Evolutionary conservation across 208 protist species (phyloP).

Genomic region (Leishmania amazonensis): DNA sequence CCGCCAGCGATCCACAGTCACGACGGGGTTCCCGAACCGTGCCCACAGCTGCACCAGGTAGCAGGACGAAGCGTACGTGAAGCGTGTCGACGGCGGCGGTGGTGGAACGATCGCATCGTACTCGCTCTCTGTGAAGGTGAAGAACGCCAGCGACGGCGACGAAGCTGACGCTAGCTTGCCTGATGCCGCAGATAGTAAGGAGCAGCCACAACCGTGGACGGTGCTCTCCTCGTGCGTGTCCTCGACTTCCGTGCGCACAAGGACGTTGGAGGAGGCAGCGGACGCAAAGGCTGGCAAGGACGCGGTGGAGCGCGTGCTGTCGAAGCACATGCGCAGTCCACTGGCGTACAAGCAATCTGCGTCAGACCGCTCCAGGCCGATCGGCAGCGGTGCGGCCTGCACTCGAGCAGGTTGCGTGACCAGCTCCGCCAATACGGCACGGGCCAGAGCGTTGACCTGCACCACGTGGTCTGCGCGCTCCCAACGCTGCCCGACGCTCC

Average conservation of each 20-base stretch:
- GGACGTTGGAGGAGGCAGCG: not conserved
- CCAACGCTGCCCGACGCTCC: constrained; percentile 28
- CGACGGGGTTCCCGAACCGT: constrained; percentile 62
- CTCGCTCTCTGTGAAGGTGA: constrained; percentile 56
- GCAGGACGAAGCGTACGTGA: constrained; percentile 37
- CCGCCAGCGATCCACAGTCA: constrained; percentile 64
- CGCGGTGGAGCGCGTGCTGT: constrained; percentile 12
- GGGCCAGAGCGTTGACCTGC: constrained; percentile 14
- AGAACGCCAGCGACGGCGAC: constrained; percentile 26
- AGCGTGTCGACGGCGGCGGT: constrained; percentile 15
- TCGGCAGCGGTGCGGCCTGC: not conserved
- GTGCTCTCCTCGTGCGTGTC: not conserved
- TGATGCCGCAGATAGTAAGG: not conserved
- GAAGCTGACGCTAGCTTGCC: not conserved
- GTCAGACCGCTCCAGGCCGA: not conserved
- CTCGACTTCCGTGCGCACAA: not conserved
- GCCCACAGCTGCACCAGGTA: constrained; percentile 59
- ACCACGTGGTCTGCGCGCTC: constrained; percentile 22
- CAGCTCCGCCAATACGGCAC: not conserved
- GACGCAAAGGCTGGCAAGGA: constrained; percentile 2
- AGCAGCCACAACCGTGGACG: not conserved
- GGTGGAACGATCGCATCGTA: constrained; percentile 30
- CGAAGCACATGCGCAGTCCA: constrained; percentile 6
- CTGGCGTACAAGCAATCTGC: not conserved
- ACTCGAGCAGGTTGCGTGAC: not conserved